Evolutionary conservation across 371 early-diverging fungal species (phyloP), one percentile per base, ranked within the genome.

Genomic region (Mortierella sp.): DNA sequence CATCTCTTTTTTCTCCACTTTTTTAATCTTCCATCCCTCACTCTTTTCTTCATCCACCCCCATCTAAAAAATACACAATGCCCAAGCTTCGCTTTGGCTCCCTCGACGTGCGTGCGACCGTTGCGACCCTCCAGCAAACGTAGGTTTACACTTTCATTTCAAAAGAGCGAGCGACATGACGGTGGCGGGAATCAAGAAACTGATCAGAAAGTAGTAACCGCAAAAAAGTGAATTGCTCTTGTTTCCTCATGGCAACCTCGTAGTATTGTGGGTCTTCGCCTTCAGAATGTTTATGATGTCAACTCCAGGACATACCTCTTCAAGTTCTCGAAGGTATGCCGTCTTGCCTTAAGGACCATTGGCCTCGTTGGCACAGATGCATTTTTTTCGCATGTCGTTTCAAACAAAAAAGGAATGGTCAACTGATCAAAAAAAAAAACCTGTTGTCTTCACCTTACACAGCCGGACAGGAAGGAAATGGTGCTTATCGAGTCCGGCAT

Each of bases 201-300:
- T 58, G 58, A 58, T 58, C 58, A 58, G 58, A 19, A n/a, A 31
- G 0, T 19, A 34, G 16, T 58, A 58, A 58, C 58, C 58, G 5
- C 37, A 11, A 3, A 16, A 24, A 22, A 22, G 48, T 16, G 34
- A 40, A 43, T 40, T n/a, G 26, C 7, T 58, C 69, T 70, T 31
- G 22, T 16, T 4, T 64, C 41, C 26, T 55, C 13, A 29, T 41
- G 47, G 34, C 45, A n/a, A 13, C 66, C 40, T 63, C 43, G 77
- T 79, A 92, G 92, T 52, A 85, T 97, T 61, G 91, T 94, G 31
- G 96, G 94, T 4, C 88, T 96, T 68, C 95, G 97, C n/a, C 86
- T 98, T 16, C 98, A 97, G 87, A 96, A 96, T 70, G 91, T 98
- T 29, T 99, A 98, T 86, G 99, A 99, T 87, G 91, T 98, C 78